Conservation (phyloP, 768 basidiomycete genomes). For the Cubamyces sp. region DNA sequence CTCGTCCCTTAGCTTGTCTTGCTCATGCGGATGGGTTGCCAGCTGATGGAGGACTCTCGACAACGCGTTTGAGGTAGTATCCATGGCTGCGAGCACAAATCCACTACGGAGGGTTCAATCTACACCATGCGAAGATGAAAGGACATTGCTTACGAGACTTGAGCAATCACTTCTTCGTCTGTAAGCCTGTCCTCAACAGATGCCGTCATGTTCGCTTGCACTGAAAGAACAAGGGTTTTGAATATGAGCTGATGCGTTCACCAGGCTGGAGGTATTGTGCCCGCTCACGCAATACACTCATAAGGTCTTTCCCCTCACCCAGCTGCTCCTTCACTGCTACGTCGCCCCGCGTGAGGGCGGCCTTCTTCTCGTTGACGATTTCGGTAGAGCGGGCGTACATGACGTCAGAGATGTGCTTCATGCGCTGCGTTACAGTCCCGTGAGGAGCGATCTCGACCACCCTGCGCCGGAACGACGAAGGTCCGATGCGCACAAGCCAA, state of each 20-base stretch:
- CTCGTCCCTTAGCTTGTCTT: background rate
- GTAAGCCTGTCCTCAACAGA: slow-evolving; percentile 12
- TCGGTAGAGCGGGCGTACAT: background rate
- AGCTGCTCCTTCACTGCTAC: slow-evolving; percentile 13
- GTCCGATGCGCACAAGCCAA: no score
- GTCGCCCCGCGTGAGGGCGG: slow-evolving; percentile 18
- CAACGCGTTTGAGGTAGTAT: background rate
- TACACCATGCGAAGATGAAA: background rate
- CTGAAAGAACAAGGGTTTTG: background rate
- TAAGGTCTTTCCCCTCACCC: slow-evolving; percentile 28
- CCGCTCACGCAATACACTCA: slow-evolving; percentile 25
- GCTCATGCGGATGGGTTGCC: background rate
- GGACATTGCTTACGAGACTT: slow-evolving; percentile 24
- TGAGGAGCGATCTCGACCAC: no score
- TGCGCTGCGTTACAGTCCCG: background rate
- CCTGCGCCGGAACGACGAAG: no score
- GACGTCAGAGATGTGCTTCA: background rate
- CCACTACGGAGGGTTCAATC: background rate
- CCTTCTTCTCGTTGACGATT: slow-evolving; percentile 17
- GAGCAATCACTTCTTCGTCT: slow-evolving; percentile 22
- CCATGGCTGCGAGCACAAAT: background rate
- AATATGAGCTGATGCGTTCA: no score
- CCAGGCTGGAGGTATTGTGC: no score
- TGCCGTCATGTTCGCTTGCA: slow-evolving; percentile 21
- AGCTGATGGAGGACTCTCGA: background rate